phyloP scores from a whole-genome alignment of 306 rosid genomes.

The peach (Prunus persica) region Prunus_persica_NCBIv2 NC_034009.1:4930001-4930500 shows the following conservation, averaged over 20 bases:
- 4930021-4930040: no score
- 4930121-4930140: no score
- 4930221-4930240: not conserved
- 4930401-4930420: no score
- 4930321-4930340: constrained; percentile 4
- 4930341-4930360: not conserved
- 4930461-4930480: not conserved
- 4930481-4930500: not conserved
- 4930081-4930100: no score
- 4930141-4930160: no score
- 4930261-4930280: not conserved
- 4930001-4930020: no score
- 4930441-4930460: not conserved
- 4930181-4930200: no score
- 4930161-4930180: no score
- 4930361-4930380: not conserved
- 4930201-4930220: no score
- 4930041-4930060: no score
- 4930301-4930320: constrained; percentile 12
- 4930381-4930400: not conserved
- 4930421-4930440: not conserved
- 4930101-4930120: no score
- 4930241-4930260: not conserved
- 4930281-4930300: constrained; percentile 11
- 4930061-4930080: no score